phyloP scores from a whole-genome alignment of 192 early-diverging fungal genomes.

The Coemansia reversa region DNA sequence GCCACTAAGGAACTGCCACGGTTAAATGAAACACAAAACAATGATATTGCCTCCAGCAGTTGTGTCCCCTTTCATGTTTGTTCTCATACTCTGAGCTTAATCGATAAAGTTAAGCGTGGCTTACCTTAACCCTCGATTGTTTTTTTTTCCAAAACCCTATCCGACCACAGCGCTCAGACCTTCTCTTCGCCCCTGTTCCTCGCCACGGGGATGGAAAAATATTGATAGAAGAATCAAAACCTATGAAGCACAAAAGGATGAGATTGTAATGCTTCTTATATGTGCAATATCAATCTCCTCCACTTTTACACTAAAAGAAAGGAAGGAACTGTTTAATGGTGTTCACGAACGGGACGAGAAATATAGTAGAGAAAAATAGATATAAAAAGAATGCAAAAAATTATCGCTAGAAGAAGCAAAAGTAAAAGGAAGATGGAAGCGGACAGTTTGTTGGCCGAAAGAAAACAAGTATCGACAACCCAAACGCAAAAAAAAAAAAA shows the following conservation, averaged over 20 bases:
- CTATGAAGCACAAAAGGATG: neutral
- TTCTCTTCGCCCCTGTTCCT: neutral
- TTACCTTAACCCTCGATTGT: neutral
- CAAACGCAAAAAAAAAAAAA: constrained; percentile 1
- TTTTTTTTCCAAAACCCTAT: neutral
- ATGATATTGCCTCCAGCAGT: no score
- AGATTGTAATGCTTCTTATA: neutral
- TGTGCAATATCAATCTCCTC: no score
- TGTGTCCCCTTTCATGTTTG: neutral
- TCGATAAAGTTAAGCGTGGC: neutral
- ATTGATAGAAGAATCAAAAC: neutral
- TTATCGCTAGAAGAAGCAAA: neutral
- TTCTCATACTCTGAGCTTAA: neutral
- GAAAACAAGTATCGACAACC: neutral
- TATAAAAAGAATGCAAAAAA: neutral
- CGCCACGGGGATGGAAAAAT: neutral
- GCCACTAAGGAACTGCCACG: neutral
- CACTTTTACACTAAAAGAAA: no score
- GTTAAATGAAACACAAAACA: neutral
- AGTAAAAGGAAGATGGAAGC: neutral
- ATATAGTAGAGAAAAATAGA: neutral
- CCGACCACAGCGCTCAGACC: neutral
- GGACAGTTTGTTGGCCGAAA: neutral
- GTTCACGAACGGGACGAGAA: neutral
- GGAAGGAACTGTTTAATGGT: no score